Conservation (phyloP, 306 rosid species). For the Begonia loranthoides region DNA sequence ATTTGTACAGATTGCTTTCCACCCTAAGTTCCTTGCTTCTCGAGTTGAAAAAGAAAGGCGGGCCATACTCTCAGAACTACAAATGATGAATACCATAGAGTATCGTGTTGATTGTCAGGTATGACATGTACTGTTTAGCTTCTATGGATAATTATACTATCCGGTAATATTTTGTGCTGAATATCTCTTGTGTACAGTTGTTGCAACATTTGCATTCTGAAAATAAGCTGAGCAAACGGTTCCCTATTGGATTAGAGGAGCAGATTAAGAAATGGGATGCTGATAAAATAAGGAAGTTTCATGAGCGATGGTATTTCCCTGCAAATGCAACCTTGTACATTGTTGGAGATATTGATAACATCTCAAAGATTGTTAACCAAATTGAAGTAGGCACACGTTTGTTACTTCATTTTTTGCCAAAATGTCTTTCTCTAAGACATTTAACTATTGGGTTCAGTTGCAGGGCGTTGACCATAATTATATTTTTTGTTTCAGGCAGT, state of each 20-base stretch:
- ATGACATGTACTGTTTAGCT: conserved; percentile 12
- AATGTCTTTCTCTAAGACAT: conserved; percentile 1
- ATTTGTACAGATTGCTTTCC: conserved; percentile 74
- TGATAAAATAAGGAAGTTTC: conserved; percentile 92
- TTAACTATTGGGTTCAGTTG: conserved; percentile 10
- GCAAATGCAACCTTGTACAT: conserved; percentile 95
- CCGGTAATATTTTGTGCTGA: conserved; percentile 12
- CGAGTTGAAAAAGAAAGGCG: conserved; percentile 96
- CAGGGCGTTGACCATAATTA: conserved; percentile 15
- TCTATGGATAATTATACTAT: conserved; percentile 12
- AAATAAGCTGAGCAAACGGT: conserved; percentile 96
- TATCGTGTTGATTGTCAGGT: conserved; percentile 99
- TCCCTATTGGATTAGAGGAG: conserved; percentile 96
- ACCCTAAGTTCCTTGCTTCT: conserved; percentile 91
- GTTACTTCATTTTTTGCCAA: conserved; percentile 10
- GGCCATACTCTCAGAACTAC: conserved; percentile 95
- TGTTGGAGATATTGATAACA: conserved; percentile 87
- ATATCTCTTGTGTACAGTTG: conserved; percentile 41
- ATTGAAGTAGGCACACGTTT: conserved; percentile 53
- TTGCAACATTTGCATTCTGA: conserved; percentile 96
- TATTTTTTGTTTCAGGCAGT: conserved; percentile 48
- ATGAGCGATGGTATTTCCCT: conserved; percentile 99
- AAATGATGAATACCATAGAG: conserved; percentile 98
- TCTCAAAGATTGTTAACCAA: conserved; percentile 65
- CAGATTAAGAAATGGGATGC: conserved; percentile 98